Evolutionary conservation across 495 filamentous ascomycete genomes (phyloP).

Genomic region (Barbatosphaeria neglecta): DNA sequence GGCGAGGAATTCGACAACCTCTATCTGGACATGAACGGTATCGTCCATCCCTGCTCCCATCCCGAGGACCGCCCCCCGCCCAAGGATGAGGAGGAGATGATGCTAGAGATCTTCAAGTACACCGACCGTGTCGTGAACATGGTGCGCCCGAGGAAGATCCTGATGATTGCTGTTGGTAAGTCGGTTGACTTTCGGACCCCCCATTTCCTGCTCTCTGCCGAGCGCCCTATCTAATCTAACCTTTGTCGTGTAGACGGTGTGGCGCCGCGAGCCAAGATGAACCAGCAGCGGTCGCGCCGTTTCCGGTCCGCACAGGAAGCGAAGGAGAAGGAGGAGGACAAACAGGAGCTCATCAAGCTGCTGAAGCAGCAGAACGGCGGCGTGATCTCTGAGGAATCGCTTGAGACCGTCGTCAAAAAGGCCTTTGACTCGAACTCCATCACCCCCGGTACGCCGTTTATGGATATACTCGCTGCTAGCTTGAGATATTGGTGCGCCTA

Average conservation of each 20-base stretch:
- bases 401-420: constrained; percentile 65
- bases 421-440: constrained; percentile 98
- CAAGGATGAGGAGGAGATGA: constrained; percentile 96
- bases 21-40: constrained; percentile 99
- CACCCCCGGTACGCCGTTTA: constrained; percentile 96
- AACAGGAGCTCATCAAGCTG: constrained; percentile 72
- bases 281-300: constrained; percentile 84
- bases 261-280: constrained; percentile 92
- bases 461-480: constrained; percentile 88
- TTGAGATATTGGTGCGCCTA: constrained; percentile 92
- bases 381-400: constrained; percentile 44
- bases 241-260: constrained; percentile 58
- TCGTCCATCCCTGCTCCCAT: constrained; percentile 97
- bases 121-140: constrained; percentile 97
- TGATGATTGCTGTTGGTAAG: constrained; percentile 97
- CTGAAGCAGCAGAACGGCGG: constrained; percentile 60
- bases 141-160: constrained; percentile 86
- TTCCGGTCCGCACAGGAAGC: constrained; percentile 93
- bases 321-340: constrained; percentile 85
- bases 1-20: constrained; percentile 97
- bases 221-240: not conserved
- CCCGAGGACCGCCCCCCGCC: constrained; percentile 88
- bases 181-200: constrained; percentile 4
- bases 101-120: constrained; percentile 93
- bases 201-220: not conserved